Evolutionary conservation across 202 grass and related monocot species (phyloP), one percentile per base, ranked within the genome.

Genomic region (Carex arenaria): DNA sequence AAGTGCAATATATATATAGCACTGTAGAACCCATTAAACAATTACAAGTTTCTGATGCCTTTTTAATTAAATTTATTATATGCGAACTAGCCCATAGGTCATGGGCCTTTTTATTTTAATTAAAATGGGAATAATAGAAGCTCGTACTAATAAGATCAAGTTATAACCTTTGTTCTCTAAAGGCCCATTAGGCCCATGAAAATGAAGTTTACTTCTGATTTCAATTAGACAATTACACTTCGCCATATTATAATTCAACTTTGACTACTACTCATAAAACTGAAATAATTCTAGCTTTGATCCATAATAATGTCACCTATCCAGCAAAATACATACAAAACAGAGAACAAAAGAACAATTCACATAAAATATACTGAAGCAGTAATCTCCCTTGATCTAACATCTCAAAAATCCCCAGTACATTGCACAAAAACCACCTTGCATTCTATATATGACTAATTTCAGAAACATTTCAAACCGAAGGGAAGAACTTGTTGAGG

Each of bases 401-500:
- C 72, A 80, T 85, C 28, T 67, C 5, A 89, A 87, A 71, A 20
- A 88, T 92, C 67, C 74, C 72, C 47, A 74, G 69, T 40, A 65
- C 84, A 78, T 63, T 19, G 28, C 84, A 75, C 53, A 32, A 85
- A 86, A 72, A 90, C 75, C 55, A 67, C 64, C 26, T 82, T 78
- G 8, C 64, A 11, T 56, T 77, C 65, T 85, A 59, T 9, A 72
- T 88, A 65, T 82, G 62, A 45, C 67, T 75, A 31, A 56, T 31
- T 66, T 67, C 61, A 82, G 11, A 14, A 80, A 65, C 36, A 82
- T 10, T 79, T 95, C 87, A 96, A n/a, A 96, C 96, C 1, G 96
- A 99, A 3, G 96, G 96, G 83, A 99, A 99, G 85, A 99, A 99
- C 60, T 96, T 99, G 79, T 99, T 95, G 20, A 99, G 91, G 65